Base-by-base conservation (phyloP, 1,139 yeast genomes). In the Blastobotrys persicus region DNA sequence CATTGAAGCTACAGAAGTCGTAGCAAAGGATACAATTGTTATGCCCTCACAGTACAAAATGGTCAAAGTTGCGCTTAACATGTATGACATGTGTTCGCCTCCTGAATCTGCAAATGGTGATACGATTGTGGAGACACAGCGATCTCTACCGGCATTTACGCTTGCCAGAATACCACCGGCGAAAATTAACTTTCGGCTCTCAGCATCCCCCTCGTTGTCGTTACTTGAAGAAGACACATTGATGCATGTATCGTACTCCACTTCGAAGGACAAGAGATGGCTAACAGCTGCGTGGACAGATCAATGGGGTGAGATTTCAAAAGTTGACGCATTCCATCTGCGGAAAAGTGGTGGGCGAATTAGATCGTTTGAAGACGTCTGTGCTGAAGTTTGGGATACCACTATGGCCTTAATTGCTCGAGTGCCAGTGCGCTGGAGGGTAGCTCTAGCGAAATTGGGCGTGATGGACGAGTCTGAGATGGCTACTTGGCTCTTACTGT, bases 201-300 rank as follows among this genome's bases (percentile, higher is more conserved):
- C 75, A 12, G 71, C 68, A 46, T 63, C 62, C 14, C 68, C 74
- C 12, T 64, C 73, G 1, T 53, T 61, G 53, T 69, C 63, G 64
- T 69, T 72, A 43, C 69, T 71, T 45, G 74, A 74, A 34, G 91
- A 88, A 57, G 96, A 89, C 61, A 75, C 86, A 1, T 86, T 83
- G 57, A 71, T 92, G 35, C 98, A 91, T 63, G 73, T 92, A 26
- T 91, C 96, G 0, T 92, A 89, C 60, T 88, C 89, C 33, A 66
- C 95, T 47, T 85, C 96, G 0, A 73, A 79, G 3, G 96, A 91
- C 62, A 82, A 80, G 54, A 80, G 79, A 51, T 91, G 97, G 96
- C 74, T 88, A 44, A 80, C 84, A 23, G 95, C 88, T 0, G 85
- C 95, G 0, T 88, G 97, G 95, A 77, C 95, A 0, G 96, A 91